phyloP scores from a whole-genome alignment of 2,329 filamentous ascomycete species.

The Neonectria hederae region DNA sequence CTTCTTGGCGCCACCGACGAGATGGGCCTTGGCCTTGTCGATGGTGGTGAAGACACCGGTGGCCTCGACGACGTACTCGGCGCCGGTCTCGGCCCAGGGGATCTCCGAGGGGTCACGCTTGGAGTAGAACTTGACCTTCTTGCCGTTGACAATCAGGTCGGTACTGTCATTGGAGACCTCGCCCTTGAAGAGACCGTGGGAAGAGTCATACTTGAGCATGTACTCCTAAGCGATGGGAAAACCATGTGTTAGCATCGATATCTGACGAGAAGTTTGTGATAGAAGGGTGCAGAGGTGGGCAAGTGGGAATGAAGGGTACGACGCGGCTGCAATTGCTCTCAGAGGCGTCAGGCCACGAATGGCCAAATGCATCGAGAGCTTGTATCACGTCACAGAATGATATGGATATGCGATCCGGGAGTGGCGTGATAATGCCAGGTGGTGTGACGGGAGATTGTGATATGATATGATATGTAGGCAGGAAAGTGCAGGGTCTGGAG shows the following conservation, averaged over 20 bases:
- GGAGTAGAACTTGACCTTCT: constrained; percentile 92
- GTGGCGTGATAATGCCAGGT: constrained; percentile 3
- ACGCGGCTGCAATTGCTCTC: neutral
- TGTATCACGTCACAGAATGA: neutral
- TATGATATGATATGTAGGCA: constrained; percentile 18
- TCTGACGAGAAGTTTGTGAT: constrained; percentile 20
- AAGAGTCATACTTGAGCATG: constrained; percentile 99
- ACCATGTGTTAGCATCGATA: constrained; percentile 10
- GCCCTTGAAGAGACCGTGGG: constrained; percentile 97
- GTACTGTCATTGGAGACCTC: constrained; percentile 76
- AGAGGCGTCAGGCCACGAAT: neutral
- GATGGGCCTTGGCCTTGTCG: constrained; percentile 93
- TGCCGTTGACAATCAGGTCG: constrained; percentile 90
- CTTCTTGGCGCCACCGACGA: constrained; percentile 98
- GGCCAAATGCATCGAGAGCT: neutral
- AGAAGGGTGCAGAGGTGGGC: neutral
- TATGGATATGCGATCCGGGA: constrained; percentile 7
- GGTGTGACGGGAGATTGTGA: constrained; percentile 1
- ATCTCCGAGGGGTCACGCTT: constrained; percentile 91
- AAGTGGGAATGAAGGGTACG: constrained; percentile 18
- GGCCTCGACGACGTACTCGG: constrained; percentile 95
- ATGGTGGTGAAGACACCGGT: constrained; percentile 99
- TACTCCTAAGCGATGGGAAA: constrained; percentile 73
- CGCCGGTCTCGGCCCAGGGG: constrained; percentile 87
- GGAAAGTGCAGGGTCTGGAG: constrained; percentile 1